Base-by-base conservation (phyloP, 225 moss, liverwort and hornwort genomes). In the Anthoceros angustus region DNA sequence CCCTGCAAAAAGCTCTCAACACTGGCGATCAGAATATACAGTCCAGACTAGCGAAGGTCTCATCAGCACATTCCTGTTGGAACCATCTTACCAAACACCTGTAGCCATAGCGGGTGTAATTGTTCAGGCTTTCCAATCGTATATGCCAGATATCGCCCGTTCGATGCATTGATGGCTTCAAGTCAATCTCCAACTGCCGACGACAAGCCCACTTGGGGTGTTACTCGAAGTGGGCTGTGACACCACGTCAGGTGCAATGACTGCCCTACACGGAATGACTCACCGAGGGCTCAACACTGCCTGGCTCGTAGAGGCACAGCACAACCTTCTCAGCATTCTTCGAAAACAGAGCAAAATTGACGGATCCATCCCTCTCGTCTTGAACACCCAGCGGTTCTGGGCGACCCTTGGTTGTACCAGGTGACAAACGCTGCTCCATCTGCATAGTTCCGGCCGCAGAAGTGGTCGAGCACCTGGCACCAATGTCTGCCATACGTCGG, bases 101-200 rank as follows among this genome's bases (percentile, higher is more conserved):
- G 75, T 93, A 93, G 32, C 93, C 93, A 79, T 93, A 93, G 65
- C 87, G 86, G 43, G 84, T 81, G 72, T 81, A 93, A 43, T 65
- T 62, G 40, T 77, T 79, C 23, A 82, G 38, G 68, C 72, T 75
- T 45, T 90, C 78, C 76, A 93, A 70, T 65, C 84, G 72, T 66
- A 83, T 78, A 72, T 93, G 93, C 93, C 93, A 93, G 39, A 93
- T 76, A 69, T 74, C 82, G 62, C 93, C 93, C 70, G 89, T 93
- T 60, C 87, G 86, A 66, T 93, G 87, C 26, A 90, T 68, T 26
- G 69, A 74, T 50, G 61, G 69, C 66, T 93, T 87, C 82, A 93
- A 74, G 65, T 93, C 93, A 68, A 93, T 86, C 75, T 93, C 93
- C 77, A 90, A 84, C 89, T 92, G 88, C 61, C 61, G 24, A 42